Conservation (phyloP, 768 basidiomycete species). For the Lactarius vividus region DNA sequence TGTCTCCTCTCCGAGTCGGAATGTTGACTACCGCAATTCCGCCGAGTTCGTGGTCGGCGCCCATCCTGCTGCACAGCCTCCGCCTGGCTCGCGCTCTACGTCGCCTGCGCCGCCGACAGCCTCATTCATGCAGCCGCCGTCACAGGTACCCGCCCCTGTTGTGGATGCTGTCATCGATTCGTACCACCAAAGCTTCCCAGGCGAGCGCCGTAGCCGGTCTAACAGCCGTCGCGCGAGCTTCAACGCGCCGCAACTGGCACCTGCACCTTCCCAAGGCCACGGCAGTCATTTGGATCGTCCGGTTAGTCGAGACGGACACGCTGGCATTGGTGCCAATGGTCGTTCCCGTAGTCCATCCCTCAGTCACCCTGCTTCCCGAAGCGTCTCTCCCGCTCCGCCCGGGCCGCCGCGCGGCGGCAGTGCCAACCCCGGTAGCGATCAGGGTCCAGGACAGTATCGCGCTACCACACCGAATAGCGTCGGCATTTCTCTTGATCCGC, state of each 20-base stretch:
- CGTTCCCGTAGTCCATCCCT: constrained; percentile 59
- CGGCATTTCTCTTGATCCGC: constrained; percentile 79
- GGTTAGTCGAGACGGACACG: constrained; percentile 62
- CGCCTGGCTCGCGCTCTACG: constrained; percentile 56
- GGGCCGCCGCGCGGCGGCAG: constrained; percentile 24
- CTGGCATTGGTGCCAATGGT: constrained; percentile 79
- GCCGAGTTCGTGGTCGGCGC: constrained; percentile 78
- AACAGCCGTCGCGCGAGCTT: constrained; percentile 34
- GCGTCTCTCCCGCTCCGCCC: constrained; percentile 48
- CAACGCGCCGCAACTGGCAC: constrained; percentile 33
- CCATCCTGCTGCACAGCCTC: constrained; percentile 50
- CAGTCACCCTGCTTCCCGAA: constrained; percentile 40
- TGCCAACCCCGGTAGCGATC: constrained; percentile 16
- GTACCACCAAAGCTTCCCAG: constrained; percentile 86
- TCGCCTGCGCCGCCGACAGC: constrained; percentile 75
- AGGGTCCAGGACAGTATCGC: constrained; percentile 37
- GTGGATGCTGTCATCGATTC: constrained; percentile 71
- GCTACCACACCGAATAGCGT: constrained; percentile 75
- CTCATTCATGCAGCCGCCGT: constrained; percentile 65
- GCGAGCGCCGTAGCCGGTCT: constrained; percentile 64
- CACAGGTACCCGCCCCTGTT: constrained; percentile 44
- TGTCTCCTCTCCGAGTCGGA: constrained; percentile 27
- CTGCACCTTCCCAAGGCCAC: constrained; percentile 29
- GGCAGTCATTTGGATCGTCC: constrained; percentile 43
- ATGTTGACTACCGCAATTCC: constrained; percentile 67